Evolutionary conservation across 805 yeast genomes (phyloP), one percentile per base, ranked within the genome.

Genomic region (Crinitomyces ghanaensis): DNA sequence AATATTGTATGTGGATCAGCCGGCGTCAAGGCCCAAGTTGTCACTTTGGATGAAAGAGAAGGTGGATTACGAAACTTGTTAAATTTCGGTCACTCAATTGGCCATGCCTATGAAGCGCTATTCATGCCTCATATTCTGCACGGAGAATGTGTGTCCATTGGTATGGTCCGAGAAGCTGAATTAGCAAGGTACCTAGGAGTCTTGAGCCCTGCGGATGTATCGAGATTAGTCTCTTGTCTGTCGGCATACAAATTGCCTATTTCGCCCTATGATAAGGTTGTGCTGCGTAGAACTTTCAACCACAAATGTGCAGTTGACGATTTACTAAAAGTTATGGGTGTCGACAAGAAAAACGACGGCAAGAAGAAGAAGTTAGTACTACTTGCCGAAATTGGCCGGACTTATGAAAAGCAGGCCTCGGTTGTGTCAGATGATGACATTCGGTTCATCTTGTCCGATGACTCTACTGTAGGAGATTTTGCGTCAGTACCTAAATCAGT

Each of bases 101-200:
- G 98, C 28, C 98, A 91, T 56, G 98, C 98, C 14, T 85, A 80
- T 44, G 98, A 91, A 63, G 97, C 98, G n/a, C 75, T 91, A 22
- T 66, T 91, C 41, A 86, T 97, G 3, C 98, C 98, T 6, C 84
- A 86, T 56, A 91, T 94, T 16, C 68, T 91, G 28, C 98, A 91
- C 51, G 98, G 98, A 39, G 98, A 91, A 60, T 91, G 98, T 68
- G 98, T 91, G n/a, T 70, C 97, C n/a, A 70, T 91, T 40, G 98
- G 98, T 43, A 80, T 85, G 70, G 77, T 91, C 21, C 70, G 76
- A 49, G 98, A 91, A 58, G 97, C 97, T 4, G 98, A 91, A 58
- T 67, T 91, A 43, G 70, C 95, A n/a, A 73, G 98, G 51, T 84
- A 83, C 56, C 65, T 82, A 49, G 96, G 96, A 16, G 71, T 83